Percentiles rank a stretch among this genome's conserved stretches.
Conservation (phyloP, 352 stramenopile species). For the Blastocystis sp. region DNA sequence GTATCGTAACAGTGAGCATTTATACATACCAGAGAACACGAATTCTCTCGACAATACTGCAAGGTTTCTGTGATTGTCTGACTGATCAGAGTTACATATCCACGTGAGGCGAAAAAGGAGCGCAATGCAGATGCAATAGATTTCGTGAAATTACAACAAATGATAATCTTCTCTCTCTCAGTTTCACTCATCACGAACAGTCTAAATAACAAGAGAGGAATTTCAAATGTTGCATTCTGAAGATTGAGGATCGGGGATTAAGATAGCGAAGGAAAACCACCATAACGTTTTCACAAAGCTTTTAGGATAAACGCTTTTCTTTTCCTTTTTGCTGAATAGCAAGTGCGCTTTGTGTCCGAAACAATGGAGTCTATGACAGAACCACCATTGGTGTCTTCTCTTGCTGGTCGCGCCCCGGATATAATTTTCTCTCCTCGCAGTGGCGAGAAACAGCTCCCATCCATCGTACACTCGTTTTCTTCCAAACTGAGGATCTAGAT, state of each 20-base stretch:
- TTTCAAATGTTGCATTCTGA: not conserved
- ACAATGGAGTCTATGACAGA: not conserved
- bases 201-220: not conserved
- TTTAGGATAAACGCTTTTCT: not conserved
- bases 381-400: not conserved
- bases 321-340: not conserved
- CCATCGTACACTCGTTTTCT: not conserved
- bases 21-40: conserved; percentile 36
- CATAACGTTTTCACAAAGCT: not conserved
- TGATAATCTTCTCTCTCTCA: conserved; percentile 33
- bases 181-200: not conserved
- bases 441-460: not conserved
- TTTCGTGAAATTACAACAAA: conserved; percentile 14
- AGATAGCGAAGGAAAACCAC: not conserved
- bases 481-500: not conserved
- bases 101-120: conserved; percentile 33
- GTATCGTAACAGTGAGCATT: conserved; percentile 44
- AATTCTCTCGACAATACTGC: not conserved
- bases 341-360: not conserved
- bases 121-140: not conserved
- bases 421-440: not conserved
- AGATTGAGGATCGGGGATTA: not conserved
- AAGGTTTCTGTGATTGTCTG: conserved; percentile 1
- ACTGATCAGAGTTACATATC: not conserved
- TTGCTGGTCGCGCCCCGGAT: not conserved